A percentile compares a stretch with the other conserved stretches of the same genome.
These are phyloP conservation scores for Lasiodiplodia gonubiensis DNA, from an alignment of 2,329 filamentous ascomycete species.

Conservation along the genomic window DNA sequence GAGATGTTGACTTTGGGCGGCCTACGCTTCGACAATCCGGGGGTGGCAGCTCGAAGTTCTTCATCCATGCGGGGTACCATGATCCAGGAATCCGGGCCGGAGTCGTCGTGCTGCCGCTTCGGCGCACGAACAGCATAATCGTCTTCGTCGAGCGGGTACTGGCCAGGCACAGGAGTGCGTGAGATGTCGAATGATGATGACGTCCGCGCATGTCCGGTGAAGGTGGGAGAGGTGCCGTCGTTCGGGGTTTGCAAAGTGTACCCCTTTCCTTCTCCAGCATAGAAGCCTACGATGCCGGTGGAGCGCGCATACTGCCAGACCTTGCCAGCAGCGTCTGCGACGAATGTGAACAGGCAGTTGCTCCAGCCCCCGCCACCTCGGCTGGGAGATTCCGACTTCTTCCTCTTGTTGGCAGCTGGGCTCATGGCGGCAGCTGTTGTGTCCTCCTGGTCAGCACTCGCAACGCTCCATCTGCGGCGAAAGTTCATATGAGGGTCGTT, in stretches of 20 bases:
- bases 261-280: constrained; percentile 78
- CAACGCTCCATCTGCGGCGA: constrained; percentile 41
- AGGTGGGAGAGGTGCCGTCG: constrained; percentile 36
- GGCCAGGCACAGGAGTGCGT: constrained; percentile 55
- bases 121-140: constrained; percentile 44
- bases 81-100: constrained; percentile 19
- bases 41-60: constrained; percentile 17
- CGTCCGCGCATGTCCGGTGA: constrained; percentile 38
- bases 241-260: constrained; percentile 60
- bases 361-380: constrained; percentile 57
- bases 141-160: constrained; percentile 59
- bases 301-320: constrained; percentile 80
- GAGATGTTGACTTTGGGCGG: constrained; percentile 16
- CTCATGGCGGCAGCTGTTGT: background rate
- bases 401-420: constrained; percentile 30
- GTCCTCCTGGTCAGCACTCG: constrained; percentile 17
- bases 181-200: constrained; percentile 18
- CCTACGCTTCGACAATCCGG: constrained; percentile 14
- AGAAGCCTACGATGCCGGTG: constrained; percentile 79
- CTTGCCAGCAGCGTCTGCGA: constrained; percentile 73
- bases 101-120: constrained; percentile 49
- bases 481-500: constrained; percentile 32
- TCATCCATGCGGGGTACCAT: constrained; percentile 21
- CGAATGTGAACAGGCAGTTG: constrained; percentile 63
- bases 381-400: constrained; percentile 28